Evolutionary conservation across 169 alveolate species (phyloP), one percentile per base, ranked within the genome.

Genomic region (Eimeria sp.): DNA sequence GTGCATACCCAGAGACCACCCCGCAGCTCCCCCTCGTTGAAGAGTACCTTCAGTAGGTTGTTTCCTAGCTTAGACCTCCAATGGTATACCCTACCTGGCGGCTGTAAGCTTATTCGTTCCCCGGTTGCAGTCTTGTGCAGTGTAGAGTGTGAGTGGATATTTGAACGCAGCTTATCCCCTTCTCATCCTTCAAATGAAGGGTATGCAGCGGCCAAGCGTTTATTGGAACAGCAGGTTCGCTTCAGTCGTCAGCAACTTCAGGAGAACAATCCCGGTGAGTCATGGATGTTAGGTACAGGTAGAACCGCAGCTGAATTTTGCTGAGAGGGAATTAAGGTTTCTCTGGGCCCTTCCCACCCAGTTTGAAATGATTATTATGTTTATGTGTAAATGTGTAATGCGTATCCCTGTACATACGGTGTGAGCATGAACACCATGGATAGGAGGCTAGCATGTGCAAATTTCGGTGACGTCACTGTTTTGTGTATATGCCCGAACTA

Each of bases 111-210:
- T 10, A 27, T 3, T 16, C 0, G 16, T 2, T 47, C 43, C 9
- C 22, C 65, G 7, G 58, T 27, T 14, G 65, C 58, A 49, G 25
- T 47, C 14, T 22, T 45, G 67, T 4, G 18, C 63, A 0, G 65
- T 78, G 45, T 22, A 9, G 40, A 7, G 65, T 43, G 43, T 78
- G 45, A n/a, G 80, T 70, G 27, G 27, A 20, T 2, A 45, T 9
- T 27, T 65, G 89, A 40, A 40, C 6, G 88, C 96, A 92, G 97
- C 92, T 34, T 18, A 45, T 96, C 97, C 16, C 96, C 97, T 3
- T 96, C 97, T 5, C 97, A 96, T 61, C 90, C 90, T 30, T 96
- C 97, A 25, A 96, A 96, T 84, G 97, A 95, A n/a, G 97, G 97
- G 18, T 96, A 96, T 70, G 89, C 97, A 25, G 76, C 94, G 49